Conservation (phyloP, 2,329 filamentous ascomycete genomes). For the Aspergillus bombycis region DNA sequence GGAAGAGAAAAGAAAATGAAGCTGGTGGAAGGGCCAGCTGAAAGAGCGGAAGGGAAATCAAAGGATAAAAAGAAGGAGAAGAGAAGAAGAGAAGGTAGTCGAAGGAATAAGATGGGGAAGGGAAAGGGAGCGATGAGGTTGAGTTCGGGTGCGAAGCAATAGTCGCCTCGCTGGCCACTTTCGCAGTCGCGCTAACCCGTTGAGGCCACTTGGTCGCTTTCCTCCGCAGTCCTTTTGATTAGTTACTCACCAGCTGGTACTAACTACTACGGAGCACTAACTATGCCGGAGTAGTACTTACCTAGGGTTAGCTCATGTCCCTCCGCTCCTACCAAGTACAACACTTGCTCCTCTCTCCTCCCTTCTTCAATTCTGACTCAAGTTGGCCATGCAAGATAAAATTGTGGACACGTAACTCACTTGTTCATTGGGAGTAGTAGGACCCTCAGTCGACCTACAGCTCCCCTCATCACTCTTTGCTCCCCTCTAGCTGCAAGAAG, state of each 20-base stretch:
- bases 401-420: not conserved
- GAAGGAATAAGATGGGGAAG: constrained; percentile 28
- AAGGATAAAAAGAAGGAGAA: constrained; percentile 29
- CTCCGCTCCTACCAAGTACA: not conserved
- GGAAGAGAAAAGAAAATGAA: constrained; percentile 30
- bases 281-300: too few relatives aligned
- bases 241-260: too few relatives aligned
- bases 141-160: constrained; percentile 11
- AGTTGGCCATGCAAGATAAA: not conserved
- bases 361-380: not conserved
- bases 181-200: constrained; percentile 40
- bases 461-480: not conserved
- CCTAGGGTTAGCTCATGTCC: not conserved
- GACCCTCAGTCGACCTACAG: too few relatives aligned
- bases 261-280: not conserved
- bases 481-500: not conserved
- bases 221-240: constrained; percentile 15
- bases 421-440: not conserved
- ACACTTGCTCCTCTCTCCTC: not conserved
- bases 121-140: constrained; percentile 30
- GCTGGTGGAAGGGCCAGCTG: constrained; percentile 38
- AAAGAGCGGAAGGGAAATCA: constrained; percentile 35
- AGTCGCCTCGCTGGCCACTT: constrained; percentile 42
- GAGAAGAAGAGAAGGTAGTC: constrained; percentile 23
- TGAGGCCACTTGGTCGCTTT: constrained; percentile 44